Base-by-base conservation (phyloP, 2,329 filamentous ascomycete genomes). In the Cladosporium colombiae region DNA sequence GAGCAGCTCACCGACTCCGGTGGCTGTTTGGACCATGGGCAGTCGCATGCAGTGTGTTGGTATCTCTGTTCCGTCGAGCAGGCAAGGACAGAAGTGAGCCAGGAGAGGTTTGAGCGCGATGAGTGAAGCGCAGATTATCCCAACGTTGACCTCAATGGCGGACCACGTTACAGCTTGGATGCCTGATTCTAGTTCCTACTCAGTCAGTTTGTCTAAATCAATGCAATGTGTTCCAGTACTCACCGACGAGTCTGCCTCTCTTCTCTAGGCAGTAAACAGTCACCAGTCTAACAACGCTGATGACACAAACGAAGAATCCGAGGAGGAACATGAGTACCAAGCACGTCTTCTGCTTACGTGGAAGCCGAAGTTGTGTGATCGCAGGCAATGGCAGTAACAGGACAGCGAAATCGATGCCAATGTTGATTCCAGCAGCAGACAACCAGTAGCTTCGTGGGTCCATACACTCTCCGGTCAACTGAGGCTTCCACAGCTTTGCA, bases 341-440 rank as follows among this genome's bases (percentile, higher is more conserved):
- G 2, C 73, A 76, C 52, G 78, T 40, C 64, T 79, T 82, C 68
- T 83, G 80, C 62, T 72, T 79, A 33, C 68, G 71, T 0, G 81
- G 80, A 3, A 83, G 70, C 29, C 78, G 76, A 8, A 84, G 74
- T 2, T 73, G 70, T 4, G 73, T 68, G 21, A 83, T 73, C 7
- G 79, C 77, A 3, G 80, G 80, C 46, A 84, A 78, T 0, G 81
- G 82, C 31, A 83, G 75, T n/a, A 79, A 59, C 6, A 83, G 69
- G 16, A 82, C 78, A 1, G 75, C 72, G 21, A 83, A 68, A 66
- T 83, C 81, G 4, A 81, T 79, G 5, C 75, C 66, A 25, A 83
- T 82, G 63, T 82, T 78, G 70, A 81, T 76, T 14, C 73, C 74
- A 0, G 81, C 80, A 37, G 81, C 81, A 1, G 78, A 80, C 65